phyloP scores from a whole-genome alignment of 257 asterid genomes.

The Gentiana straminea region DNA sequence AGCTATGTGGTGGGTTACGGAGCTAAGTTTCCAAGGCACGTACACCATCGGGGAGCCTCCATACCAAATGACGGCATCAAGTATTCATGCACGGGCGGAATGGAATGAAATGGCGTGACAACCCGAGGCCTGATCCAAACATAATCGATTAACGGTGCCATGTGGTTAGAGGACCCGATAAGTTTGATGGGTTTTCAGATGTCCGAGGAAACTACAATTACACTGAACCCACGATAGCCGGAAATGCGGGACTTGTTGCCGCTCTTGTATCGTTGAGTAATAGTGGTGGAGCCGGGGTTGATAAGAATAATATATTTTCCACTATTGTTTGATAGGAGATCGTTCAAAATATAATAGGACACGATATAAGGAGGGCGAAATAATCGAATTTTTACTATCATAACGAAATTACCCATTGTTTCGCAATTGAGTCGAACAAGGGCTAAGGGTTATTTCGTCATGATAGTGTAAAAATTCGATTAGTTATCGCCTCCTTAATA shows the following conservation, averaged over 20 bases:
- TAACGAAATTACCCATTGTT: too few relatives aligned
- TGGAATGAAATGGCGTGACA: slow-evolving; percentile 68
- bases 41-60: slow-evolving; percentile 92
- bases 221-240: slow-evolving; percentile 83
- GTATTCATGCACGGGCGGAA: slow-evolving; percentile 69
- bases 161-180: slow-evolving; percentile 89
- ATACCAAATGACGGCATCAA: slow-evolving; percentile 35
- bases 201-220: slow-evolving; percentile 48
- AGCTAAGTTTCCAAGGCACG: slow-evolving; percentile 46
- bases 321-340: slow-evolving; percentile 46
- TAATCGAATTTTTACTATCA: too few relatives aligned
- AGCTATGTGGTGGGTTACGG: slow-evolving; percentile 84
- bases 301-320: slow-evolving; percentile 53
- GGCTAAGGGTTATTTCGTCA: too few relatives aligned
- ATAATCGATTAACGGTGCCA: slow-evolving; percentile 58
- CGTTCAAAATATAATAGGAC: too few relatives aligned
- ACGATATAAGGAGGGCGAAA: too few relatives aligned
- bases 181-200: slow-evolving; percentile 58
- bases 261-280: slow-evolving; percentile 64
- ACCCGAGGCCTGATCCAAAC: slow-evolving; percentile 44
- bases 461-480: too few relatives aligned
- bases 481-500: too few relatives aligned
- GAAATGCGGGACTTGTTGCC: slow-evolving; percentile 88
- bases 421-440: too few relatives aligned
- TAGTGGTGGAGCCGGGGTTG: slow-evolving; percentile 44